Evolutionary conservation across 2,329 filamentous ascomycete genomes (phyloP), one percentile per base, ranked within the genome.

Genomic region (Cladosporium sp.): DNA sequence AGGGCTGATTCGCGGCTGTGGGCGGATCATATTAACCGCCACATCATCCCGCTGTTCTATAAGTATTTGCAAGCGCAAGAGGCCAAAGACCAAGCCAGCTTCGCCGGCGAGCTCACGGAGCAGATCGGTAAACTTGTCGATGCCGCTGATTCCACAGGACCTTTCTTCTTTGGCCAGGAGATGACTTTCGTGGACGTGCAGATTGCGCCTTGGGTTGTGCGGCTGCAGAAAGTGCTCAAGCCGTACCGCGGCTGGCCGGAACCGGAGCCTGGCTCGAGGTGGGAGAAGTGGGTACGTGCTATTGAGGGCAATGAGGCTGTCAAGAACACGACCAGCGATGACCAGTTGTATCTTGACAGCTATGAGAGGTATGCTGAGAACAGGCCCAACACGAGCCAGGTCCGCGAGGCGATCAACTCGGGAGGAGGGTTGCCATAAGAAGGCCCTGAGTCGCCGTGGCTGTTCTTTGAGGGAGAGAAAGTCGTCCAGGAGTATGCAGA

Each of bases 21-120:
- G 91, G 82, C 85, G 25, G 88, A 93, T 64, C 89, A 94, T 76
- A 85, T 92, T 69, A 92, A 94, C 70, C 82, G 87, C 34, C 81
- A 86, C 63, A 85, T 96, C 57, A 83, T 95, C 1, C 89, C 90
- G 0, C 76, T 79, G 11, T 95, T 95, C 77, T 92, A 91, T 73
- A 81, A 82, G 36, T 80, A 92, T 17, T 79, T 94, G 0, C 86
- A 87, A 72, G 83, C 85, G 1, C 82, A 86, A 63, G 83, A 89
- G 14, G 66, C 75, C 17, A 66, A 78, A 14, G 82, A 84, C 61
- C 88, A 89, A 66, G 71, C 82, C 11, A 76, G 82, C 45, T 76
- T 82, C 63, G 83, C 83, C 0, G 79, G 82, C 50, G 83, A 84
- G 60, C 79, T 96, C 28, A 84, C 85, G 63, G 78, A 76, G 30